Base-by-base conservation (phyloP, 1,284 basidiomycete genomes). In the Ceratobasidium sp. region DNA sequence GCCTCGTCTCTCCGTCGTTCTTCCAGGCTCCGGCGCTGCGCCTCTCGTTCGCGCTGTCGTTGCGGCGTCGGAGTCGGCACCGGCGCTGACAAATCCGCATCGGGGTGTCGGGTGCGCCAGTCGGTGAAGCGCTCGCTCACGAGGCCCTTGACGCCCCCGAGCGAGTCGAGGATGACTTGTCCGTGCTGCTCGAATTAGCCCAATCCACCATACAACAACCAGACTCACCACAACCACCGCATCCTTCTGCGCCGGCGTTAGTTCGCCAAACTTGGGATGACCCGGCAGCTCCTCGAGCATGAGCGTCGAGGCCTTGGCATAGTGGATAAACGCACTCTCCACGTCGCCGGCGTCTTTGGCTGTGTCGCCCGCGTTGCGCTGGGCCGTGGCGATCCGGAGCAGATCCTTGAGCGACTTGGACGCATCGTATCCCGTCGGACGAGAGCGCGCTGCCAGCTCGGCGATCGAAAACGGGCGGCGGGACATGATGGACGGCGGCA, bases 211-310 rank as follows among this genome's bases (percentile, higher is more conserved):
- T 17, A 47, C 29, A 20, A 57, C 43, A 62, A 40, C 29, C 70
- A 71, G 70, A 80, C 80, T 74, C 74, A 82, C 82, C 55, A 76
- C 74, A 65, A 76, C 77, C 10, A 82, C 75, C 67, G 79, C 80
- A 55, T 77, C 75, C 43, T 80, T 79, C 64, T 82, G 81, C 0
- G 74, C 73, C 4, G 75, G 47, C 20, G 75, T 79, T 49, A 82
- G 72, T 47, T 78, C 71, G 57, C 76, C 56, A 70, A 80, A 82
- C 25, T 79, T 77, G 58, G 77, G 74, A 75, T 89, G 87, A 3
- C 77, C 77, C 7, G 86, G 87, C 31, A 89, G 76, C 73, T 83
- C 85, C 77, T 89, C 86, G 8, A 88, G 80, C 6, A 88, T 86
- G 47, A 89, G 80, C 1, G 86, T 87, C 3, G 87, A 86, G 15